A percentile compares a stretch with the other conserved stretches of the same genome.
These are phyloP conservation scores for Penstemon barbatus DNA, from an alignment of 257 asterid species.

Conservation along the genomic window DNA sequence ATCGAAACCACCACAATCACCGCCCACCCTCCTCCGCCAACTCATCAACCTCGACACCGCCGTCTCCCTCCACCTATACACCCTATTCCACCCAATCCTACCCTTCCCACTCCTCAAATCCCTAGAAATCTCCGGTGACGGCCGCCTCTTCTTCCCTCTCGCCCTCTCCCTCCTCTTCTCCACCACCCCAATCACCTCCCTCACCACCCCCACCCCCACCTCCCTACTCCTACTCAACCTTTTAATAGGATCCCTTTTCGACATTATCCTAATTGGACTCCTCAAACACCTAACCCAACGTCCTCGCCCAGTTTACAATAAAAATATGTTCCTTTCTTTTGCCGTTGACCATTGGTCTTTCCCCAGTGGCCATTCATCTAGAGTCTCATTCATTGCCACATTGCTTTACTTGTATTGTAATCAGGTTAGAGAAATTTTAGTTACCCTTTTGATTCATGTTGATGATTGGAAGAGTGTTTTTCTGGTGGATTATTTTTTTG, in stretches of 20 bases:
- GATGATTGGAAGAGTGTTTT: conserved; percentile 26
- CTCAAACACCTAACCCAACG: conserved; percentile 69
- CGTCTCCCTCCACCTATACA: conserved; percentile 68
- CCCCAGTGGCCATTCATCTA: conserved; percentile 86
- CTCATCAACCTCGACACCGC: conserved; percentile 54
- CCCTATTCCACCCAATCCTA: conserved; percentile 61
- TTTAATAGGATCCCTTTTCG: conserved; percentile 62
- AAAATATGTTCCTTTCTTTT: conserved; percentile 73
- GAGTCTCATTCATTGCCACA: conserved; percentile 68
- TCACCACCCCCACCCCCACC: conserved; percentile 29
- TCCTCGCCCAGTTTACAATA: conserved; percentile 86
- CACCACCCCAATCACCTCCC: conserved; percentile 30
- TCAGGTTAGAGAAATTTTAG: conserved; percentile 28
- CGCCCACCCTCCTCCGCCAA: conserved; percentile 48
- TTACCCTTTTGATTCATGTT: conserved; percentile 16
- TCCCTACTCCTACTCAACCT: conserved; percentile 53
- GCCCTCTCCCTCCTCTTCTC: conserved; percentile 50
- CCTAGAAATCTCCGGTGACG: conserved; percentile 93
- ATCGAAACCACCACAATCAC: conserved; percentile 29
- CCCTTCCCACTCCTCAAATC: conserved; percentile 70
- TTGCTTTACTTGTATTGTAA: conserved; percentile 37
- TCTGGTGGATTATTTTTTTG: conserved; percentile 36
- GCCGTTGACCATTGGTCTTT: conserved; percentile 98
- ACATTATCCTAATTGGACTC: conserved; percentile 58
- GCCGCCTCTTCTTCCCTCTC: conserved; percentile 84